phyloP scores from a whole-genome alignment of 148 eudicot species.

The Cornus suecica region DNA sequence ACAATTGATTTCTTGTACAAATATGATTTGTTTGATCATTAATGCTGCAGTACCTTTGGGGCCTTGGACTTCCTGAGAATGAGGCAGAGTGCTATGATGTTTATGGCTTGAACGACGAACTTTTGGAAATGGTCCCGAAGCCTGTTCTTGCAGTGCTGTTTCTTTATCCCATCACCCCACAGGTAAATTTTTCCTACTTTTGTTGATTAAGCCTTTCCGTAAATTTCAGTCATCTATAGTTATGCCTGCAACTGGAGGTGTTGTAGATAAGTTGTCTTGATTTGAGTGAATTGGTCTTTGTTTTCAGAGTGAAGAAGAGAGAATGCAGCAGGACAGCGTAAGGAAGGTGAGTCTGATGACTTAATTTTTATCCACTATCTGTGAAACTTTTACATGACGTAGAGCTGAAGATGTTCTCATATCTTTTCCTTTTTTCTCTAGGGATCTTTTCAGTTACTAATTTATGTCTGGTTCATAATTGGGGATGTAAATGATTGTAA shows the following conservation, averaged over 20 bases:
- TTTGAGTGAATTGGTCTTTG: not conserved
- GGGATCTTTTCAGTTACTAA: not conserved
- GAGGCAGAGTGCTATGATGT: conserved; percentile 95
- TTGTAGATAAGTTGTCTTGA: not conserved
- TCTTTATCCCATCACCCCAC: conserved; percentile 67
- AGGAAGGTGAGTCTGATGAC: conserved; percentile 41
- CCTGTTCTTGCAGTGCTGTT: conserved; percentile 89
- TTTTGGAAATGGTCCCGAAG: conserved; percentile 86
- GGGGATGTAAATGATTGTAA: not conserved
- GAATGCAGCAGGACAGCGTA: conserved; percentile 57
- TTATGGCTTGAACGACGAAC: conserved; percentile 83
- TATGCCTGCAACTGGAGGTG: not conserved
- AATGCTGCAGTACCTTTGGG: conserved; percentile 73
- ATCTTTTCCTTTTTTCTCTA: not conserved
- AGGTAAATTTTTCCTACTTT: conserved; percentile 37
- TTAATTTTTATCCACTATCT: not conserved
- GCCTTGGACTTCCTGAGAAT: conserved; percentile 70
- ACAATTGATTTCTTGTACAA: not conserved
- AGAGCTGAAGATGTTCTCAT: not conserved
- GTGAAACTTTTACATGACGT: not conserved
- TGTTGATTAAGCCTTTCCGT: not conserved
- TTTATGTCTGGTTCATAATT: not conserved
- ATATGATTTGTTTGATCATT: conserved; percentile 14
- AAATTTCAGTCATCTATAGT: not conserved
- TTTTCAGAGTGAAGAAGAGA: conserved; percentile 83